Percentiles rank a stretch among this genome's conserved stretches.
phyloP scores from a whole-genome alignment of 2,329 filamentous ascomycete species.

The Eutypella sp. region DNA sequence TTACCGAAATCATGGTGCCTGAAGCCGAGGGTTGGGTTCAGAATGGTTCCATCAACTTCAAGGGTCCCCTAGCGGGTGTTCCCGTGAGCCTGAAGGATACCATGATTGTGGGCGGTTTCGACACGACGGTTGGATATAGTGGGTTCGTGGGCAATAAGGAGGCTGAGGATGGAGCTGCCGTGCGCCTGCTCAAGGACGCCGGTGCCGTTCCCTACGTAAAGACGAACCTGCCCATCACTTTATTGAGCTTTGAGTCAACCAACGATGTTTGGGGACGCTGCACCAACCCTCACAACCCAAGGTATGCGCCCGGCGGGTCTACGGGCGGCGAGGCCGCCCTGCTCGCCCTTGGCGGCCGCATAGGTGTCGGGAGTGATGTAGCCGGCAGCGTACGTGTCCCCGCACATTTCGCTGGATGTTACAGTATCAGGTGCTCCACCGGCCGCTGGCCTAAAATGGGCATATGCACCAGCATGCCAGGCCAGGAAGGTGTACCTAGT shows the following conservation, averaged over 20 bases:
- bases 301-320: conserved; percentile 83
- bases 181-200: conserved; percentile 76
- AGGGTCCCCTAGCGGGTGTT: conserved; percentile 80
- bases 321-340: conserved; percentile 83
- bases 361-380: conserved; percentile 87
- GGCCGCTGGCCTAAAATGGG: conserved; percentile 87
- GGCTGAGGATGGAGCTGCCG: conserved; percentile 64
- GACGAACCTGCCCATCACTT: conserved; percentile 81
- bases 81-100: conserved; percentile 81
- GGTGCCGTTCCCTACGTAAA: conserved; percentile 90
- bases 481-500: conserved; percentile 83
- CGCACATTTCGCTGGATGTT: conserved; percentile 86
- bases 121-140: conserved; percentile 77
- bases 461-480: conserved; percentile 81
- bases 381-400: conserved; percentile 83
- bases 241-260: conserved; percentile 79
- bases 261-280: conserved; percentile 76
- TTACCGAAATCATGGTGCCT: conserved; percentile 80
- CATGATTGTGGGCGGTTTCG: conserved; percentile 76
- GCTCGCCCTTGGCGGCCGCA: conserved; percentile 75
- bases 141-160: conserved; percentile 63
- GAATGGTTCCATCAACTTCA: conserved; percentile 59
- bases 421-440: conserved; percentile 79
- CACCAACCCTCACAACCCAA: conserved; percentile 77
- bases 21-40: conserved; percentile 70